Evolutionary conservation across 495 filamentous ascomycete species (phyloP).

Genomic region (Penicillium daleae): DNA sequence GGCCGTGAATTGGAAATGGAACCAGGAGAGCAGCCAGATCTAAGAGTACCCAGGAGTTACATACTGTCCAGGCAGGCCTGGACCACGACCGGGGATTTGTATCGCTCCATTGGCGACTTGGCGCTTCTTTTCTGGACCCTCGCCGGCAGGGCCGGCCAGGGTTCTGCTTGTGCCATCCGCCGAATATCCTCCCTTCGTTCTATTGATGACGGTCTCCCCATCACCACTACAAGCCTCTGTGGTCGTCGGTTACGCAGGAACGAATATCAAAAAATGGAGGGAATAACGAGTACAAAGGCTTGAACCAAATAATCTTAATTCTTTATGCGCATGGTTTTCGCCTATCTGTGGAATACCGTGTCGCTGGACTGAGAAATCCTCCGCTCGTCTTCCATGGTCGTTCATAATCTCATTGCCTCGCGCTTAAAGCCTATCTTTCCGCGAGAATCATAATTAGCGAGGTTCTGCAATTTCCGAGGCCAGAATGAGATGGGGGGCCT

Average conservation of each 20-base stretch:
- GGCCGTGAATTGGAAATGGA: constrained; percentile 41
- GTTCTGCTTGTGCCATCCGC: neutral
- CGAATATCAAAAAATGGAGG: neutral
- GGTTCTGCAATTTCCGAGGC: constrained; percentile 29
- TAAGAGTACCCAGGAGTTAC: neutral
- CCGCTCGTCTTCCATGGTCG: constrained; percentile 25
- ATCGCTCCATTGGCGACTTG: neutral
- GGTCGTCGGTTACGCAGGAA: neutral
- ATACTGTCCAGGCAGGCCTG: constrained; percentile 12
- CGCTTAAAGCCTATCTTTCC: constrained; percentile 54
- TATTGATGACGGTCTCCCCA: neutral
- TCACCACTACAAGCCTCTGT: neutral
- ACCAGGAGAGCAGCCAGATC: neutral
- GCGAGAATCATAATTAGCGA: constrained; percentile 46
- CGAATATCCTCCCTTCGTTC: neutral
- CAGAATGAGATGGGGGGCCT: neutral
- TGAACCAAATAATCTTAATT: constrained; percentile 11
- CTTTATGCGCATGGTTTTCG: neutral
- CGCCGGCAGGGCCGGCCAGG: constrained; percentile 13
- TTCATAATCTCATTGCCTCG: constrained; percentile 38
- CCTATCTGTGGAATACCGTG: constrained; percentile 11
- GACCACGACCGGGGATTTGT: neutral
- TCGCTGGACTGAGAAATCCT: constrained; percentile 3
- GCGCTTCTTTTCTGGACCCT: neutral
- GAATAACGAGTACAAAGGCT: neutral